A percentile compares a stretch with the other conserved stretches of the same genome.
phyloP scores from a whole-genome alignment of 108 stramenopile genomes.

The Cyclotella atomus region DNA sequence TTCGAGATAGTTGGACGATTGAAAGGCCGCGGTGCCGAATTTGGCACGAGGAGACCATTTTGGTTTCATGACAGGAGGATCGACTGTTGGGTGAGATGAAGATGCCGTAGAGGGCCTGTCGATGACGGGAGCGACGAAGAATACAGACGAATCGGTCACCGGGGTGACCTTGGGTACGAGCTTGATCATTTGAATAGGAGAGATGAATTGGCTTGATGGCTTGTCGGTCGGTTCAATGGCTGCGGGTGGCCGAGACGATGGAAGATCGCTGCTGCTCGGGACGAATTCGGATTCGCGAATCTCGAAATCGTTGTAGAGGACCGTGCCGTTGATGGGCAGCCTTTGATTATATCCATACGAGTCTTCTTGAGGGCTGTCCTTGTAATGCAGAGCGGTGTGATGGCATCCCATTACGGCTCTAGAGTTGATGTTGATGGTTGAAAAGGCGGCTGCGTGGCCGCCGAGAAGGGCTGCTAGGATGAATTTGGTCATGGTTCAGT shows the following conservation, averaged over 20 bases:
- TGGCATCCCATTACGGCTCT: background rate
- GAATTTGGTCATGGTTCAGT: background rate
- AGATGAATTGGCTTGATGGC: background rate
- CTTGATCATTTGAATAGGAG: slow-evolving; percentile 18
- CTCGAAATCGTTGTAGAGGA: slow-evolving; percentile 6
- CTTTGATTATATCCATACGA: background rate
- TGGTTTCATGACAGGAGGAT: too few relatives aligned
- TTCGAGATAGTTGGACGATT: background rate
- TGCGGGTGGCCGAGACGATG: background rate
- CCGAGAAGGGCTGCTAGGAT: background rate
- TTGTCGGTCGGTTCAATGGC: slow-evolving; percentile 4
- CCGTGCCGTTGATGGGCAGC: background rate
- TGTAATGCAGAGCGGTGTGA: background rate
- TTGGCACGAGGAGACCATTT: slow-evolving; percentile 8
- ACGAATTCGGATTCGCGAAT: slow-evolving; percentile 4
- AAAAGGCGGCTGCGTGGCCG: background rate
- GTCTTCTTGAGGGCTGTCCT: background rate
- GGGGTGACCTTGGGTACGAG: slow-evolving; percentile 10
- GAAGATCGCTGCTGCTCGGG: background rate
- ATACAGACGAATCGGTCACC: background rate
- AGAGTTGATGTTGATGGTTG: background rate
- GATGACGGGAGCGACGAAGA: slow-evolving; percentile 4
- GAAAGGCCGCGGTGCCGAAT: background rate
- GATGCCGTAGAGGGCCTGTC: background rate
- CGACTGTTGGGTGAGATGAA: too few relatives aligned